Evolutionary conservation across 179 eudicot species (phyloP).

Genomic region (Silene coronaria): DNA sequence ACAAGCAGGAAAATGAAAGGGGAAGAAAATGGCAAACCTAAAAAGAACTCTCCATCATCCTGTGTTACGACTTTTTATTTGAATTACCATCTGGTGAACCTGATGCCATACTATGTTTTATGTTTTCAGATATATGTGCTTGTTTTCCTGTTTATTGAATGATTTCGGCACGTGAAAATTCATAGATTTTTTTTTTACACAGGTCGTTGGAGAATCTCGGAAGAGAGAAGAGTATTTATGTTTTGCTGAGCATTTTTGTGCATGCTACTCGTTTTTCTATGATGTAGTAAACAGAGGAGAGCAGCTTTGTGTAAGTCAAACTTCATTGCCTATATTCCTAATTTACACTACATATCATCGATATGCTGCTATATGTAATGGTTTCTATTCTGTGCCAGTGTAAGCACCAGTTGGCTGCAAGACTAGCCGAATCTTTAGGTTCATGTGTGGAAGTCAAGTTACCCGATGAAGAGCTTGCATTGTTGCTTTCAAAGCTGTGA

Average conservation of each 20-base stretch:
- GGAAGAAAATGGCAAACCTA: too few relatives aligned
- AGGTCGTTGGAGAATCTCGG: constrained; percentile 86
- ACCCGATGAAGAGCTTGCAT: constrained; percentile 75
- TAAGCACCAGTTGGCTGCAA: constrained; percentile 95
- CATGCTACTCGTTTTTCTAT: constrained; percentile 85
- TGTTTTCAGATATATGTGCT: background rate
- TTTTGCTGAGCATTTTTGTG: constrained; percentile 75
- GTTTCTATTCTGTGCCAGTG: constrained; percentile 39
- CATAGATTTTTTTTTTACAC: background rate
- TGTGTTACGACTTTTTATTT: too few relatives aligned
- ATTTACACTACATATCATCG: background rate
- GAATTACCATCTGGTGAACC: background rate
- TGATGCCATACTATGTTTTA: background rate
- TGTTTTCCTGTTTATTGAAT: background rate
- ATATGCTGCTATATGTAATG: background rate
- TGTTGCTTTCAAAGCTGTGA: constrained; percentile 60
- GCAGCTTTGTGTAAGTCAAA: constrained; percentile 74
- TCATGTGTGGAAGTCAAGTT: constrained; percentile 55
- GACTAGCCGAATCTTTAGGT: constrained; percentile 69
- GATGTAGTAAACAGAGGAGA: constrained; percentile 80
- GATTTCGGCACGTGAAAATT: background rate
- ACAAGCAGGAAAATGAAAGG: too few relatives aligned
- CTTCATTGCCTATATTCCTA: constrained; percentile 1
- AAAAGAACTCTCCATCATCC: too few relatives aligned
- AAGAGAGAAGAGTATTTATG: constrained; percentile 82